Evolutionary conservation across 2,329 filamentous ascomycete species (phyloP).

Genomic region (Didymella segeticola): DNA sequence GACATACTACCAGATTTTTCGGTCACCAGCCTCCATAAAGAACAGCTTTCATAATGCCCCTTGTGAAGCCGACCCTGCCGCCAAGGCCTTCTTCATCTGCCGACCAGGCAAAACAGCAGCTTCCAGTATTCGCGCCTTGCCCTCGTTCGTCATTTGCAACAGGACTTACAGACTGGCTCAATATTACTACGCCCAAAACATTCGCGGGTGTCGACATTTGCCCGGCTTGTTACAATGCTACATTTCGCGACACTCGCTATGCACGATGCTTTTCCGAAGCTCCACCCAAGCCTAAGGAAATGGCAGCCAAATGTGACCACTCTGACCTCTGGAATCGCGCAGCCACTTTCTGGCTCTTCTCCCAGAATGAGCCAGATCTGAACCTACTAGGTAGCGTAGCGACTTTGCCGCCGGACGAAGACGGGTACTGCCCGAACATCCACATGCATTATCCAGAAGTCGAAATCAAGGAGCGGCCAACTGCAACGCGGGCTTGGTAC

Average conservation of each 20-base stretch:
- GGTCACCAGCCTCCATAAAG: not conserved
- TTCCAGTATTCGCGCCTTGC: conserved; percentile 9
- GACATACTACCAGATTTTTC: not conserved
- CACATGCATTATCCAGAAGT: conserved; percentile 16
- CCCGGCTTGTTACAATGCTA: conserved; percentile 27
- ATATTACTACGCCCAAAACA: conserved; percentile 15
- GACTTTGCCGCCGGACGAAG: conserved; percentile 17
- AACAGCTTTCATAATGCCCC: not conserved
- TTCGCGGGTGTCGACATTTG: conserved; percentile 28
- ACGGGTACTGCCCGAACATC: conserved; percentile 29
- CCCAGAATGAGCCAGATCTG: conserved; percentile 19
- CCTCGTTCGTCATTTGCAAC: conserved; percentile 12
- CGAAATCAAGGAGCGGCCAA: conserved; percentile 19
- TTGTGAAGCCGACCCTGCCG: conserved; percentile 6
- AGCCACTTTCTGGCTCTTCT: conserved; percentile 26
- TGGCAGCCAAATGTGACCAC: conserved; percentile 16
- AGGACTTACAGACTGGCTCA: conserved; percentile 22
- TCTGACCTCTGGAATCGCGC: conserved; percentile 24
- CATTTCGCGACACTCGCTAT: conserved; percentile 24
- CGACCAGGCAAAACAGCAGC: not conserved
- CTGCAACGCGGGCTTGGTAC: conserved; percentile 25
- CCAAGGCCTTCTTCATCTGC: not conserved
- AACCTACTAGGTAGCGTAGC: conserved; percentile 20
- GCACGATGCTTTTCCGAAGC: conserved; percentile 14
- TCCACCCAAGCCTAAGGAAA: conserved; percentile 17